Base-by-base conservation (phyloP, 2,329 filamentous ascomycete species). In the Fusarium odoratissimum region DNA sequence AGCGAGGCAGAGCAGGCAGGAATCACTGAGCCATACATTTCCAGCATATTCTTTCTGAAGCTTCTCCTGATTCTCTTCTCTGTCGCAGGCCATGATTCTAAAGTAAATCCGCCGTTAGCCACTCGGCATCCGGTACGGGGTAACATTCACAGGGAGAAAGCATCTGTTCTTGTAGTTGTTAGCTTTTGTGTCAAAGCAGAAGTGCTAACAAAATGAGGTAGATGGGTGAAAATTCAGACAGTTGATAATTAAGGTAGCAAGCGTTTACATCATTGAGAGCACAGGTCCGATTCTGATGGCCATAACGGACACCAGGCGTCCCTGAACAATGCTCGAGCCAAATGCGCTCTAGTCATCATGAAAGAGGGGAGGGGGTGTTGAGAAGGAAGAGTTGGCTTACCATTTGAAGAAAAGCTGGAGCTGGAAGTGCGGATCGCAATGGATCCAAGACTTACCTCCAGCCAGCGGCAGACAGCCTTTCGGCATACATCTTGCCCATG, bases 281-380 rank as follows among this genome's bases (percentile, higher is more conserved):
- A 86, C 85, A 86, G 82, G 83, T 85, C 82, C 75, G 80, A 80
- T 78, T 85, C 84, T 84, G 85, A 85, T 84, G 87, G 92, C 94
- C 95, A 89, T 92, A 97, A 91, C 93, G 92, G 87, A 84, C 85
- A 84, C 86, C 86, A 86, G 86, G 84, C 83, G 83, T 81, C 85
- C 84, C 85, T 87, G 86, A 84, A 86, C 91, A 90, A 95, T 97
- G 89, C 95, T 98, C 95, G 94, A 98, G 95, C 95, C 95, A 98
- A 98, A 98, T 98, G 95, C 95, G 95, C 95, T 98, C 95, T 95
- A 94, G 95, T 98, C 95, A 98, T 98, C 95, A 97, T 95, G 82
- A 82, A 79, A 67, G 62, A 79, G 64, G 69, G 66, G 55, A 44
- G 59, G 54, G 48, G 30, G 38, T 23, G 30, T 54, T 41, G 40